Evolutionary conservation across 371 early-diverging fungal species (phyloP), one percentile per base, ranked within the genome.

Genomic region (Lichtheimia corymbifera): DNA sequence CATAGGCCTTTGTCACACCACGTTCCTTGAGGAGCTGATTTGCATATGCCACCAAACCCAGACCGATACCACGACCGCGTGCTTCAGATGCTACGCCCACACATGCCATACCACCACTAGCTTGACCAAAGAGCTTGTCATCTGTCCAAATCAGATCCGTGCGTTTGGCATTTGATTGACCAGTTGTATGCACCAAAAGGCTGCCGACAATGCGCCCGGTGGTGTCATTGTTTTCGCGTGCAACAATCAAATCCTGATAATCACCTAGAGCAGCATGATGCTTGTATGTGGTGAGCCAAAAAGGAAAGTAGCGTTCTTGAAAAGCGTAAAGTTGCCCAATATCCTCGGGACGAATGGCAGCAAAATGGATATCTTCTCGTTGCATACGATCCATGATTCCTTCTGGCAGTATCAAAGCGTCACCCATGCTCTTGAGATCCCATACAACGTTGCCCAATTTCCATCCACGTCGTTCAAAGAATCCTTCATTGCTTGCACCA

Each of bases 41-140:
- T 1, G 75, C 82, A 62, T 73, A 65, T 17, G 67, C 73, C 18
- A 78, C 77, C 25, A 78, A 61, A 9, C 77, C 77, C 13, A 74
- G 43, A 4, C 79, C 77, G 56, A 76, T 74, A 5, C 77, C 79
- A 63, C 76, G 66, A 1, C 79, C 79, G 45, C 79, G 66, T 52
- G 69, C 63, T 35, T 78, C 73, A 5, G 54, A 59, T 1, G 77
- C 73, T 13, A 78, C 72, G 14, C 82, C 79, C 14, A 81, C 82
- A 53, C 82, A 78, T 22, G 82, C 73, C 74, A 81, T 73, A 12
- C 75, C 79, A 15, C 79, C 82, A 54, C 77, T 74, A 6, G 65
- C 41, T 6, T 28, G 6, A 4, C 69, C 73, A 65, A 72, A 72
- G 35, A 78, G 49, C 3, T 47, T 55, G 0, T 53, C 47, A 25